Conservation (phyloP, 306 rosid genomes). For the Vigna trinervia region DNA sequence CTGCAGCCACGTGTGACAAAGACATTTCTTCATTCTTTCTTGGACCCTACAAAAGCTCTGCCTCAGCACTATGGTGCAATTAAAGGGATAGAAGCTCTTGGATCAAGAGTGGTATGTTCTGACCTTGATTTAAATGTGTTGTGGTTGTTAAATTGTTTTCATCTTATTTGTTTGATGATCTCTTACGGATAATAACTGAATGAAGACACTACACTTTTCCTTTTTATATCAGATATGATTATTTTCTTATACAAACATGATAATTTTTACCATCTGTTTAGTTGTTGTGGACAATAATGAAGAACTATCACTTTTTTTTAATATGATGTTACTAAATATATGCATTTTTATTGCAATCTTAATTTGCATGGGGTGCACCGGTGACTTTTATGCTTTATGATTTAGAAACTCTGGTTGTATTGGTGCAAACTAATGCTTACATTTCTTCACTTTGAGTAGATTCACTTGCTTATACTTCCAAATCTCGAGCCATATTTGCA, state of each 20-base stretch:
- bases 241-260: constrained; percentile 10
- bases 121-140: constrained; percentile 35
- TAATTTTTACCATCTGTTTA: constrained; percentile 11
- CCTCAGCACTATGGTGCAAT: constrained; percentile 97
- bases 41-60: constrained; percentile 83
- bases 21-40: constrained; percentile 85
- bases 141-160: constrained; percentile 35
- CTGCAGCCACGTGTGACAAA: constrained; percentile 87
- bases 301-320: neutral
- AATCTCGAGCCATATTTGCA: constrained; percentile 87
- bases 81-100: constrained; percentile 89
- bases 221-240: constrained; percentile 26
- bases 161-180: constrained; percentile 1
- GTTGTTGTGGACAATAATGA: constrained; percentile 10
- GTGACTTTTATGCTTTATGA: constrained; percentile 32
- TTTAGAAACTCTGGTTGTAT: constrained; percentile 34
- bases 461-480: constrained; percentile 79
- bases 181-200: constrained; percentile 23
- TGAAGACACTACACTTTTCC: constrained; percentile 24
- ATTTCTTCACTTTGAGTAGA: constrained; percentile 58
- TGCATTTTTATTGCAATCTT: constrained; percentile 33
- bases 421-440: constrained; percentile 32
- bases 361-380: neutral
- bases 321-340: constrained; percentile 23
- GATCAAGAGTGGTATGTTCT: constrained; percentile 75